Conservation (phyloP, 495 filamentous ascomycete genomes). For the Evernia prunastri region DNA sequence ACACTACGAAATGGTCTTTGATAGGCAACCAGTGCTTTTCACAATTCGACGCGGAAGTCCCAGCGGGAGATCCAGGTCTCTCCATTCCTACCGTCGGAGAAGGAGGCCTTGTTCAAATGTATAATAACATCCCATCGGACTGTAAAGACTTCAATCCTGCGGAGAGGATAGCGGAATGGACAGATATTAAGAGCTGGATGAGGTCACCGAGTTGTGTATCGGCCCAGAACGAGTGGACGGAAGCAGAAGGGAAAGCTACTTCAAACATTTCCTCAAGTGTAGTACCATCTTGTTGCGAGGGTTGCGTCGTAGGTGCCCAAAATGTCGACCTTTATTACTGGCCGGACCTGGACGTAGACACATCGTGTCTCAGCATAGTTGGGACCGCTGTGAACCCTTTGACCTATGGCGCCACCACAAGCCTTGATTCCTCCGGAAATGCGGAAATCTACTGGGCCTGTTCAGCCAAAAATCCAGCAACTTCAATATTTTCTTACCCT, state of each 20-base stretch:
- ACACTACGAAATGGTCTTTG: too few relatives aligned
- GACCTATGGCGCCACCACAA: not conserved
- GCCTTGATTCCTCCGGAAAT: not conserved
- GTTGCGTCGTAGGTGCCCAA: not conserved
- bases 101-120: too few relatives aligned
- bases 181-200: not conserved
- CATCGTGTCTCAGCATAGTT: constrained; percentile 10
- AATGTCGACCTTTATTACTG: constrained; percentile 13
- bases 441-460: not conserved
- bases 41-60: too few relatives aligned
- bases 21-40: too few relatives aligned
- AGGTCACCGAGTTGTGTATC: not conserved
- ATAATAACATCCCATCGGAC: not conserved
- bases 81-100: too few relatives aligned
- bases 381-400: not conserved
- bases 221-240: not conserved
- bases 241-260: not conserved
- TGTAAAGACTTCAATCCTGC: not conserved
- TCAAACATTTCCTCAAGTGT: not conserved
- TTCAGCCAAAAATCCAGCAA: not conserved
- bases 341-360: constrained; percentile 3
- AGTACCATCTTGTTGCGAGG: not conserved
- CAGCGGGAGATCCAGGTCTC: too few relatives aligned
- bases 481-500: not conserved
- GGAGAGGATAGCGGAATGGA: not conserved